Evolutionary conservation across 169 alveolate species (phyloP).

Genomic region (Cryptosporidium canis): DNA sequence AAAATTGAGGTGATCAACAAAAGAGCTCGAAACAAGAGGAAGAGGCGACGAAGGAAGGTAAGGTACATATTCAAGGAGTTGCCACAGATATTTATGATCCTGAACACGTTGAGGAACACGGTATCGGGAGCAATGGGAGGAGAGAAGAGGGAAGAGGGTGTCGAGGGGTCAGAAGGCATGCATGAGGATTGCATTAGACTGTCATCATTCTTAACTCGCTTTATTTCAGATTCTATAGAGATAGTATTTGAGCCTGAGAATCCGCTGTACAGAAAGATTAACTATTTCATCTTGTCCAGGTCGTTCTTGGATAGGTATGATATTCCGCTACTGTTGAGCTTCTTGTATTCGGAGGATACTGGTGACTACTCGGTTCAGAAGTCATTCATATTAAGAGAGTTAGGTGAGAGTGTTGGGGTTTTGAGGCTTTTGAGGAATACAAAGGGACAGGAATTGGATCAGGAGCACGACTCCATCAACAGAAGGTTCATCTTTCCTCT

Average conservation of each 20-base stretch:
- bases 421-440: neutral
- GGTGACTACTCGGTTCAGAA: neutral
- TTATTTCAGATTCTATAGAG: conserved; percentile 26
- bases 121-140: conserved; percentile 28
- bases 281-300: conserved; percentile 44
- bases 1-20: neutral
- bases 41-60: neutral
- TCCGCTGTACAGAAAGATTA: conserved; percentile 19
- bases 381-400: conserved; percentile 9
- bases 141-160: neutral
- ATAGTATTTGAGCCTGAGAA: conserved; percentile 31
- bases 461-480: conserved; percentile 61
- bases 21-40: neutral
- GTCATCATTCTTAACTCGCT: conserved; percentile 47
- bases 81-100: conserved; percentile 42
- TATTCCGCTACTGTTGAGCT: conserved; percentile 30
- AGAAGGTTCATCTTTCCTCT: conserved; percentile 42
- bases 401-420: neutral
- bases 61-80: conserved; percentile 52
- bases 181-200: conserved; percentile 21
- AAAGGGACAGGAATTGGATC: conserved; percentile 5
- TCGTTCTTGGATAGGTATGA: conserved; percentile 46
- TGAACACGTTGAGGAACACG: conserved; percentile 35
- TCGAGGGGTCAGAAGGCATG: neutral
- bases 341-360: conserved; percentile 38